Percentiles rank a stretch among this genome's conserved stretches.
Evolutionary conservation across 495 filamentous ascomycete genomes (phyloP).

Genomic region (Penicillium canescens): DNA sequence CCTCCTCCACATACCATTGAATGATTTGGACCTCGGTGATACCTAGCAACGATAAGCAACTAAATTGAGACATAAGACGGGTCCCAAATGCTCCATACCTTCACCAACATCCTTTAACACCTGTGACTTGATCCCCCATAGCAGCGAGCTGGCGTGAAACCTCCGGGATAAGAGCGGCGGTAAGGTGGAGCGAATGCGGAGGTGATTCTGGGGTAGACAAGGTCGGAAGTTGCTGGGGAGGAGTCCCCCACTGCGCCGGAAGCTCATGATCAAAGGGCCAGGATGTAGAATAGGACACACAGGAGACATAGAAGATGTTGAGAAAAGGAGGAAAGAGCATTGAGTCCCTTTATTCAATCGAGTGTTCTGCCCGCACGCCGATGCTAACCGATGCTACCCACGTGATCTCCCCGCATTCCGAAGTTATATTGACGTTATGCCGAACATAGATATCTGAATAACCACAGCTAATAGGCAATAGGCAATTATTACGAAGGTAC

Average conservation of each 20-base stretch:
- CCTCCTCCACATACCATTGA: slow-evolving; percentile 98
- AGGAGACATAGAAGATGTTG: not conserved
- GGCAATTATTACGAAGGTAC: too few relatives aligned
- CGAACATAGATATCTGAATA: not conserved
- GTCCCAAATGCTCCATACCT: slow-evolving; percentile 54
- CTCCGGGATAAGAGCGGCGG: slow-evolving; percentile 29
- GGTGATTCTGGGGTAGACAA: slow-evolving; percentile 27
- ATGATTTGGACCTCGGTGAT: slow-evolving; percentile 99
- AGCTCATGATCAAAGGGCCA: slow-evolving; percentile 31
- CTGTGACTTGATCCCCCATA: slow-evolving; percentile 77
- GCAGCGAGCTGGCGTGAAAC: slow-evolving; percentile 62
- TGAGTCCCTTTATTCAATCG: slow-evolving; percentile 20
- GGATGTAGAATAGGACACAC: slow-evolving; percentile 4
- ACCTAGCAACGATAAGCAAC: slow-evolving; percentile 50
- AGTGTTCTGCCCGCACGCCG: slow-evolving; percentile 26
- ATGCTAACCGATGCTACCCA: slow-evolving; percentile 44
- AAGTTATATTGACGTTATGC: not conserved
- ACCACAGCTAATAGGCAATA: too few relatives aligned
- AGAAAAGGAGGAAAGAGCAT: slow-evolving; percentile 9
- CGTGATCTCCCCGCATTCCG: slow-evolving; percentile 35
- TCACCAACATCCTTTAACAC: slow-evolving; percentile 95
- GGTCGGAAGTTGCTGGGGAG: slow-evolving; percentile 28
- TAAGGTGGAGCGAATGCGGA: slow-evolving; percentile 30
- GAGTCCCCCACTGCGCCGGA: slow-evolving; percentile 30
- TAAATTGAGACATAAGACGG: slow-evolving; percentile 7